Percentiles rank a stretch among this genome's conserved stretches.
Evolutionary conservation across 2,329 filamentous ascomycete genomes (phyloP).

Genomic region (Rhexocercosporidium sp.): DNA sequence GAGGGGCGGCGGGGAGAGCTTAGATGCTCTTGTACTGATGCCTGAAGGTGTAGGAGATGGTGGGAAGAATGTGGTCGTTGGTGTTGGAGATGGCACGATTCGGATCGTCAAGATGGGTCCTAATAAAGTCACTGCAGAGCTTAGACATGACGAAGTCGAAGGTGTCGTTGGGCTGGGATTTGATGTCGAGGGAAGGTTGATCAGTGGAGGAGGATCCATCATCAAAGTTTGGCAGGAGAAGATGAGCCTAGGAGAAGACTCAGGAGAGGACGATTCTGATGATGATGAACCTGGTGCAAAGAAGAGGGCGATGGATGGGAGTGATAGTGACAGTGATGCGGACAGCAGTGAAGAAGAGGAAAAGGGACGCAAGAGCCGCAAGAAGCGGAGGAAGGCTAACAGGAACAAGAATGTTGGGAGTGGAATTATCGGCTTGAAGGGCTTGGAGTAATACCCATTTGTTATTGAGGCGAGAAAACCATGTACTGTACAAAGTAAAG

Average conservation of each 20-base stretch:
- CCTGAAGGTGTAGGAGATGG: conserved; percentile 71
- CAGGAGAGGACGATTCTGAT: conserved; percentile 56
- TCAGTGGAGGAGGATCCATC: conserved; percentile 83
- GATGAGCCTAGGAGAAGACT: conserved; percentile 51
- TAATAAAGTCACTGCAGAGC: conserved; percentile 72
- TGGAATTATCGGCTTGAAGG: conserved; percentile 42
- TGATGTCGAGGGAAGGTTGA: conserved; percentile 83
- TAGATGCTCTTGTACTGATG: conserved; percentile 77
- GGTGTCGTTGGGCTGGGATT: conserved; percentile 83
- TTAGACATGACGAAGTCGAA: conserved; percentile 84
- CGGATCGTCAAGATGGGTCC: conserved; percentile 76
- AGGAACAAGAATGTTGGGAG: conserved; percentile 39
- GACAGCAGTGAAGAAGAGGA: conserved; percentile 36
- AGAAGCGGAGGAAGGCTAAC: conserved; percentile 41
- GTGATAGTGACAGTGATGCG: conserved; percentile 37
- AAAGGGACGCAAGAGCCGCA: conserved; percentile 32
- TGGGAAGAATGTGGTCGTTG: conserved; percentile 78
- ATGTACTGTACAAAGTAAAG: too few species aligned
- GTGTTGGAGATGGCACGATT: conserved; percentile 80
- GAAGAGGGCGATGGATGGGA: conserved; percentile 38
- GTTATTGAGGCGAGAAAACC: not conserved
- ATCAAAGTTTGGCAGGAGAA: conserved; percentile 91
- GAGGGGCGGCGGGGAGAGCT: conserved; percentile 70
- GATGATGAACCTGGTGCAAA: conserved; percentile 49
- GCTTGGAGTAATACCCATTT: conserved; percentile 34